Percentiles rank a stretch among this genome's conserved stretches.
Evolutionary conservation across 768 basidiomycete genomes (phyloP).

Genomic region (Mycena rosella): DNA sequence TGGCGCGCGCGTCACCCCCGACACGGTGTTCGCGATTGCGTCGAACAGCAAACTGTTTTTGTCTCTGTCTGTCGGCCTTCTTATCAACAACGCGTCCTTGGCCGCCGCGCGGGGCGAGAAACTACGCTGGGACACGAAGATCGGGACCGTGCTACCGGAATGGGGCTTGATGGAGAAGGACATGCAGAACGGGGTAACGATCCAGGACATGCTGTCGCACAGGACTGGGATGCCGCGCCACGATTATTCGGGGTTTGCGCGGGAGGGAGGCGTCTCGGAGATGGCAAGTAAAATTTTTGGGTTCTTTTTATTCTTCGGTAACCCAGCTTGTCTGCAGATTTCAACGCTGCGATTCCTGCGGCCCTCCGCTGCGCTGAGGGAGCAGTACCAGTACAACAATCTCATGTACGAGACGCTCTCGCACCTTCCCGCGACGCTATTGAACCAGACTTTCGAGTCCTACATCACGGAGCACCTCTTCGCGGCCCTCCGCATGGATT

Average conservation of each 20-base stretch:
- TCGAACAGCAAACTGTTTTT: conserved; percentile 60
- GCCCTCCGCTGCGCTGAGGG: conserved; percentile 55
- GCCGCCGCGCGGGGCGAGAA: conserved; percentile 44
- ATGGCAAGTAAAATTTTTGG: too few relatives aligned
- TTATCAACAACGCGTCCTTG: conserved; percentile 54
- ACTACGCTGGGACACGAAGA: conserved; percentile 54
- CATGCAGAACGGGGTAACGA: conserved; percentile 47
- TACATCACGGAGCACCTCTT: conserved; percentile 56
- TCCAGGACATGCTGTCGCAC: conserved; percentile 59
- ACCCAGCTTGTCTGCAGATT: conserved; percentile 42
- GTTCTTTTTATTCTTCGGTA: background rate
- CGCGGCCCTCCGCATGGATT: conserved; percentile 52
- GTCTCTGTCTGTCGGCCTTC: conserved; percentile 53
- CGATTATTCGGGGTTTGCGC: conserved; percentile 50
- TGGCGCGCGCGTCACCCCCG: conserved; percentile 53
- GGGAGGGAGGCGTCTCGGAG: conserved; percentile 49
- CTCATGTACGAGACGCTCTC: conserved; percentile 59
- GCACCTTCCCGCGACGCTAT: conserved; percentile 52
- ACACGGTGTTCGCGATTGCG: conserved; percentile 60
- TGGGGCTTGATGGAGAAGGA: conserved; percentile 56
- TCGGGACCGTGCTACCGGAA: conserved; percentile 52
- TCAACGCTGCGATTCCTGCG: conserved; percentile 52
- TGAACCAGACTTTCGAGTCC: conserved; percentile 56
- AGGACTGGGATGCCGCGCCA: conserved; percentile 61
- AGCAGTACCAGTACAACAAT: conserved; percentile 62